A percentile compares a stretch with the other conserved stretches of the same genome.
These are phyloP conservation scores for Cyathus striatus DNA, from an alignment of 768 basidiomycete genomes.

Conservation along the genomic window DNA sequence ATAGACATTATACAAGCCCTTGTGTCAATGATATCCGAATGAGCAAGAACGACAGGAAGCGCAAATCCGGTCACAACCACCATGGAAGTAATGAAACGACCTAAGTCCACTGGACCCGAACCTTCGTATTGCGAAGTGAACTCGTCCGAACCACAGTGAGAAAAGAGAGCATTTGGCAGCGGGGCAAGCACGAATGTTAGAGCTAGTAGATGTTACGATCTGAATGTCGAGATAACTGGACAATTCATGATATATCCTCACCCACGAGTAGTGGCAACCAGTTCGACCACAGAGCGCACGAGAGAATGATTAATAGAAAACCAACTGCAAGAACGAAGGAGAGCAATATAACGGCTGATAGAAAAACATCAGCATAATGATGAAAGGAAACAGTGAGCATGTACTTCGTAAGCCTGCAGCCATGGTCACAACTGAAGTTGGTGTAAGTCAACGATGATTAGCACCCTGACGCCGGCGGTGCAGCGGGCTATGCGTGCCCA, in stretches of 20 bases:
- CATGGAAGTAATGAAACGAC: conserved; percentile 88
- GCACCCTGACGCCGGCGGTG: too few relatives aligned
- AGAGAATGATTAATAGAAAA: conserved; percentile 96
- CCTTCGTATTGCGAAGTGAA: conserved; percentile 73
- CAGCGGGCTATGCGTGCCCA: too few relatives aligned
- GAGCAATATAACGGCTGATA: conserved; percentile 86
- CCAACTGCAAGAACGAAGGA: conserved; percentile 97
- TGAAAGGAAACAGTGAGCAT: conserved; percentile 11
- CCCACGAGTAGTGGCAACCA: conserved; percentile 97
- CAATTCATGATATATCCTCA: conserved; percentile 37
- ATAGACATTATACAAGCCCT: conserved; percentile 94
- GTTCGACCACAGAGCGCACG: conserved; percentile 92
- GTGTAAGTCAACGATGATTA: too few relatives aligned
- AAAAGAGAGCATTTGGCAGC: conserved; percentile 88
- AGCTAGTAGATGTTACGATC: conserved; percentile 43
- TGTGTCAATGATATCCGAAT: conserved; percentile 80
- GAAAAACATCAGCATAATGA: neutral
- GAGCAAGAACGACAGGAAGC: conserved; percentile 86
- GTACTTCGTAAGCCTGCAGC: conserved; percentile 69
- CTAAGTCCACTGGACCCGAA: conserved; percentile 77
- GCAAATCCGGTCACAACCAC: conserved; percentile 93
- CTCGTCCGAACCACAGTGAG: conserved; percentile 90
- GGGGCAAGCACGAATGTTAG: conserved; percentile 94
- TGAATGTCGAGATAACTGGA: neutral
- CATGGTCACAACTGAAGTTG: conserved; percentile 43